Conservation (phyloP, 2,329 filamentous ascomycete species). For the Aspergillus niger region DNA sequence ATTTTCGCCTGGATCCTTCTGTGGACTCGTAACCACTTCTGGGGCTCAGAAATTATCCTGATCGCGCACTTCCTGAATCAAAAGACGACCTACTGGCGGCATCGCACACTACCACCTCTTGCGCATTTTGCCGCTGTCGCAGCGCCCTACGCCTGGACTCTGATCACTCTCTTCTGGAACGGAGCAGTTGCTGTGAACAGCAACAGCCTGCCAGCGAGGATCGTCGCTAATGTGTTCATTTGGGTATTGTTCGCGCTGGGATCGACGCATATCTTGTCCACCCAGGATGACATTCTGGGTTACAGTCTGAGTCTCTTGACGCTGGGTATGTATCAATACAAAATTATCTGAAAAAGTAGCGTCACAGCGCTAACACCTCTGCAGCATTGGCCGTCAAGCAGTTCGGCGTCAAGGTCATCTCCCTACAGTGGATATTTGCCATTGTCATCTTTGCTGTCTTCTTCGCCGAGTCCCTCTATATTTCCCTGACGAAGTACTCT, state of each 20-base stretch:
- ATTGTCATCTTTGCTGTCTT: conserved; percentile 78
- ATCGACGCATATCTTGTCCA: conserved; percentile 70
- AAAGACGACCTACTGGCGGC: conserved; percentile 75
- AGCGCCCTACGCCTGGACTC: conserved; percentile 81
- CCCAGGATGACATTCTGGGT: conserved; percentile 77
- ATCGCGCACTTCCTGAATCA: conserved; percentile 83
- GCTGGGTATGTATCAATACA: conserved; percentile 57
- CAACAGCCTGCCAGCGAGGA: conserved; percentile 66
- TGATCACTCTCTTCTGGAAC: conserved; percentile 85
- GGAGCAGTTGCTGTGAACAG: conserved; percentile 79
- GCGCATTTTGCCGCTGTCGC: conserved; percentile 76
- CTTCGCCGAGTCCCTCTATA: conserved; percentile 65
- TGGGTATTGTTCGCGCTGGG: conserved; percentile 81
- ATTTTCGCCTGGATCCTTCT: conserved; percentile 81
- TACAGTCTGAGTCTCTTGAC: conserved; percentile 74
- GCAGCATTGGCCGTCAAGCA: conserved; percentile 73
- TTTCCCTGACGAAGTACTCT: conserved; percentile 37
- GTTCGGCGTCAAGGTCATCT: conserved; percentile 70
- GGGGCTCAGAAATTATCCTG: conserved; percentile 73
- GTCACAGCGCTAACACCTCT: conserved; percentile 3
- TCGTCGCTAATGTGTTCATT: conserved; percentile 84
- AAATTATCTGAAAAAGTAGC: neutral
- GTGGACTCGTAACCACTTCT: conserved; percentile 75
- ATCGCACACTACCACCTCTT: conserved; percentile 69
- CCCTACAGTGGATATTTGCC: conserved; percentile 90